A percentile compares a stretch with the other conserved stretches of the same genome.
Evolutionary conservation across 2,329 filamentous ascomycete genomes (phyloP).

Genomic region (Fusarium fracticaudum): DNA sequence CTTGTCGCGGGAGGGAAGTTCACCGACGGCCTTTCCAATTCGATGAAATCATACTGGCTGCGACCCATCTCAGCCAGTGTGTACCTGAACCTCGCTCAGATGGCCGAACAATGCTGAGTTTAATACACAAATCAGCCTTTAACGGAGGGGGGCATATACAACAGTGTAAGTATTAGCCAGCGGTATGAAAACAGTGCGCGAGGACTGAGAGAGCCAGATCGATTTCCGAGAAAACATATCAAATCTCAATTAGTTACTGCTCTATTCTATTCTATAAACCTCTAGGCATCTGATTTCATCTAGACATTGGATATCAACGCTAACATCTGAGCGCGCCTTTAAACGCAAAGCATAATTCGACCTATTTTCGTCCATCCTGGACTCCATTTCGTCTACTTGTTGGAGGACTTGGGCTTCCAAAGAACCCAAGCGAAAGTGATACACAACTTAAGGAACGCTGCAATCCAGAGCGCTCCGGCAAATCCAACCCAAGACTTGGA

Average conservation of each 20-base stretch:
- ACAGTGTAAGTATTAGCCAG: fast-evolving
- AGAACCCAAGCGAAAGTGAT: slow-evolving; percentile 35
- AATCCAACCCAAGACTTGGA: slow-evolving; percentile 43
- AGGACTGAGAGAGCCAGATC: neutral
- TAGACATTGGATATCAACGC: neutral
- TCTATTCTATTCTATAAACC: neutral
- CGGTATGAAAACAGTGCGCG: fast-evolving
- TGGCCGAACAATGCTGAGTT: neutral
- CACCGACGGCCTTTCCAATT: fast-evolving
- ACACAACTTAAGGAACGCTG: slow-evolving; percentile 38
- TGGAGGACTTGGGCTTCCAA: slow-evolving; percentile 37
- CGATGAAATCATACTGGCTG: no score
- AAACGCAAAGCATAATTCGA: no score
- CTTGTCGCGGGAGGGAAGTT: fast-evolving
- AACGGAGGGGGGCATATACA: fast-evolving
- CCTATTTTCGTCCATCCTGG: neutral
- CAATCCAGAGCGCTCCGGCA: slow-evolving; percentile 42
- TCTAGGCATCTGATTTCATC: fast-evolving
- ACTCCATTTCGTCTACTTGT: neutral
- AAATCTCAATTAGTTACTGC: neutral
- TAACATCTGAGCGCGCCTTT: neutral
- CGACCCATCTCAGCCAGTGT: no score
- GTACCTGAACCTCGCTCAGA: fast-evolving
- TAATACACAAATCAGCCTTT: fast-evolving
- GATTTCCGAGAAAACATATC: no score